These are phyloP conservation scores for Heritiera fomes DNA, from an alignment of 345 rosid species.

Conservation along the genomic window DNA sequence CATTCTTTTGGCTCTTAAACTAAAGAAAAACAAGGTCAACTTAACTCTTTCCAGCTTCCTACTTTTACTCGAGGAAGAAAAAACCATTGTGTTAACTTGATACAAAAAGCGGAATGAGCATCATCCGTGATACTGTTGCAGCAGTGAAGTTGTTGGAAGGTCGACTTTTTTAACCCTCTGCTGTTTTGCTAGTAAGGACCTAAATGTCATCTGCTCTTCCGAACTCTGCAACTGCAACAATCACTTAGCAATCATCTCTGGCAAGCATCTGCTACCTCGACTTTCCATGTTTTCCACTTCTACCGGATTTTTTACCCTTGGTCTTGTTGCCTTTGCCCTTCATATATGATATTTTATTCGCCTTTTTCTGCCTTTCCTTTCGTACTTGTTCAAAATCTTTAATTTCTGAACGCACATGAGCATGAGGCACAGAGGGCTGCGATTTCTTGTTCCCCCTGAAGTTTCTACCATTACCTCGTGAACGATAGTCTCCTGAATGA, in stretches of 20 bases:
- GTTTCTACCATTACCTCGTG: conserved; percentile 36
- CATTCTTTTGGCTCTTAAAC: background rate
- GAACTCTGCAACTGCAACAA: background rate
- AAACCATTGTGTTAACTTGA: background rate
- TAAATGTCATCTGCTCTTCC: background rate
- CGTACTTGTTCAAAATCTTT: conserved; percentile 89
- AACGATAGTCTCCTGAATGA: conserved; percentile 39
- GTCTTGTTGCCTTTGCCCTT: conserved; percentile 57
- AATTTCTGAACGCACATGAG: conserved; percentile 80
- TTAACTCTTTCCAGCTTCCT: background rate
- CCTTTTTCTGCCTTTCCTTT: conserved; percentile 83
- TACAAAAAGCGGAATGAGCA: background rate
- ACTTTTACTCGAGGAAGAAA: background rate
- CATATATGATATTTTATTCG: conserved; percentile 50
- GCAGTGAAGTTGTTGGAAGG: background rate
- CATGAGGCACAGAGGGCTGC: conserved; percentile 56
- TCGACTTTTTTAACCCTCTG: conserved; percentile 14
- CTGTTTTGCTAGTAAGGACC: background rate
- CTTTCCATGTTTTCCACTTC: conserved; percentile 42
- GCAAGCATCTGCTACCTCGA: conserved; percentile 27
- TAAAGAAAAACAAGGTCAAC: background rate
- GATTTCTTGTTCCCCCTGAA: conserved; percentile 53
- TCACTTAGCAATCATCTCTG: background rate
- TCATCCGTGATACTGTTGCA: background rate
- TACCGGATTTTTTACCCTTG: conserved; percentile 42